Base-by-base conservation (phyloP, 257 asterid species). In the Parsonsia alboflavescens region DNA sequence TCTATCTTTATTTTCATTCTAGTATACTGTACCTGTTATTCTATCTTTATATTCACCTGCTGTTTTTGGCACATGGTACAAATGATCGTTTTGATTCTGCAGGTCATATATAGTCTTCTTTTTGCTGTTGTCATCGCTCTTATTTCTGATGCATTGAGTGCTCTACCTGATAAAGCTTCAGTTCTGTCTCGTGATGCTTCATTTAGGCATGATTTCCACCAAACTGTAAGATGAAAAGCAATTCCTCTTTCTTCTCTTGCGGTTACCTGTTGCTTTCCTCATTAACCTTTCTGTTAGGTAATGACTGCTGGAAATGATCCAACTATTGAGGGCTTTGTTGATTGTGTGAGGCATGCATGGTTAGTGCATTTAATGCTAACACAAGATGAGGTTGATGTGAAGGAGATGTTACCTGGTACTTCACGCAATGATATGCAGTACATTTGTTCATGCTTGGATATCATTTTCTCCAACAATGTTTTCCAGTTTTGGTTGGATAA, bases 321-420 rank as follows among this genome's bases (percentile, higher is more conserved):
- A 50, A 56, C 80, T 21, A 88, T 86, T 77, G 97, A 90, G 84
- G 98, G 97, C 70, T 92, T 88, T 78, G 88, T 92, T 70, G 89
- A 85, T 82, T 95, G 99, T 81, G 91, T 92, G 68, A 86, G 96
- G 89, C 91, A 89, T 84, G 91, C 97, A 11, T 95, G 98, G 98
- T 86, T 83, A 78, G 97, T 92, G 73, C 99, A 90, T 81, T 83
- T 95, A 84, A 85, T 95, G 83, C 85, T 95, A 85, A 86, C 84
- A 52, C 90, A 85, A 56, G 93, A 90, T 80, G 97, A 88, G 67
- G 59, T 75, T 78, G 93, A 90, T 80, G 77, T 70, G 63, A 85
- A 77, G 65, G 97, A 90, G 80, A 79, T 86, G 42, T 46, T 73
- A 72, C 73, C 90, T 74, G 83, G 80, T 81, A 63, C 89, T 70